These are phyloP conservation scores for Marasmius oreades DNA, from an alignment of 1,284 basidiomycete species.

Conservation along the genomic window DNA sequence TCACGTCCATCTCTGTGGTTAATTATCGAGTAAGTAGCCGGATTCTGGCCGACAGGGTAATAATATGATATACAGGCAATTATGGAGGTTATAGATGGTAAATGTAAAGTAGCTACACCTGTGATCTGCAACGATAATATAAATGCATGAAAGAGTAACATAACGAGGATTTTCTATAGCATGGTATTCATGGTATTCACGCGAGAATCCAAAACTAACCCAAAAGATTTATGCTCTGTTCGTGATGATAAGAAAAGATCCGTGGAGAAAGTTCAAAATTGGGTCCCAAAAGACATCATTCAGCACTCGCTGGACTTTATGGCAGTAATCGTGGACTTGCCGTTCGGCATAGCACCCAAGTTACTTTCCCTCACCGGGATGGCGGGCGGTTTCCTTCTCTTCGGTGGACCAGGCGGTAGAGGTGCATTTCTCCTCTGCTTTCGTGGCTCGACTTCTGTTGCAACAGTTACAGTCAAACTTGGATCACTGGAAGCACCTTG, in stretches of 20 bases:
- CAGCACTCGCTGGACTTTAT: constrained; percentile 3
- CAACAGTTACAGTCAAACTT: neutral
- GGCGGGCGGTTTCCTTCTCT: constrained; percentile 29
- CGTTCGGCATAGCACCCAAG: neutral
- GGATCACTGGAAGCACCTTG: constrained; percentile 7
- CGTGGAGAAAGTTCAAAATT: neutral
- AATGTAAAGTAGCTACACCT: too few species aligned
- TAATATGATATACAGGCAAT: too few species aligned
- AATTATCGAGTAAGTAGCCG: too few species aligned
- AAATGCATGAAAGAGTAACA: too few species aligned
- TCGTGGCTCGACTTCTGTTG: neutral
- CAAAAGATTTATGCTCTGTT: neutral
- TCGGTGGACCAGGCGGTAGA: constrained; percentile 21
- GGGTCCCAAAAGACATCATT: neutral
- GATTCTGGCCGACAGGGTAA: too few species aligned
- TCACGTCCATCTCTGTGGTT: too few species aligned
- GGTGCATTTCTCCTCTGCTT: constrained; percentile 14
- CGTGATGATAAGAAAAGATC: neutral
- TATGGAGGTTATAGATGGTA: too few species aligned
- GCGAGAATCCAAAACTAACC: too few species aligned
- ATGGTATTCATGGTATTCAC: too few species aligned
- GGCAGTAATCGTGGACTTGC: neutral
- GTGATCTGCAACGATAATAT: too few species aligned
- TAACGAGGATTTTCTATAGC: too few species aligned
- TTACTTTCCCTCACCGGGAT: constrained; percentile 18